Base-by-base conservation (phyloP, 805 yeast genomes). In the Ogataea wickerhamii region DNA sequence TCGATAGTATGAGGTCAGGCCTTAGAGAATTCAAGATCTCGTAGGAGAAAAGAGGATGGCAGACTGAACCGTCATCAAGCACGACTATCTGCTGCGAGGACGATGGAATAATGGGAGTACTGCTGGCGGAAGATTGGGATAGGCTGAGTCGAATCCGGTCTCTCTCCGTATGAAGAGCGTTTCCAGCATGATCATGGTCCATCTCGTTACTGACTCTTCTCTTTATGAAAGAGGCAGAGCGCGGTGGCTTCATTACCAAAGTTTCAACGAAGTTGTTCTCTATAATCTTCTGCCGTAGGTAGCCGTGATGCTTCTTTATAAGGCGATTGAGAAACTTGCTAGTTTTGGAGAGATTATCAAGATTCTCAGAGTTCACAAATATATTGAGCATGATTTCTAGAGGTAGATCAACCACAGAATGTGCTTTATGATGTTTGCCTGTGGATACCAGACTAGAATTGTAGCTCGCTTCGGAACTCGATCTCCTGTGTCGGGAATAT, bases 201-300 rank as follows among this genome's bases (percentile, higher is more conserved):
- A 39, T 32, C n/a, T 42, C 52, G 29, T 48, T 43, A 20, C 48
- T 46, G 18, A 38, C 45, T n/a, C 49, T 43, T 18, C 51, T 36
- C 21, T 49, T 49, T 12, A 47, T 13, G 25, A 34, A 29, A 10
- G 44, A 37, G n/a, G 26, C 22, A 12, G 40, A 23, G 11, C 40
- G 33, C 8, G 7, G 29, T 6, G 40, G 27, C 21, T 31, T 37
- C 8, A 34, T 34, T 4, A 32, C 28, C 14, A 37, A 20, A 3
- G 34, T 19, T 4, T 31, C 28, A 18, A 40, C 21, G 20, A 33
- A 45, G 4, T 29, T 31, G 24, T 37, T 44, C 25, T 41, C 37
- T 8, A 46, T 29, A 8, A 35, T 37, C 14, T 38, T 13, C 16
- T 34, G 24, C 6, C 36, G 31, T 18, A 48, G 14, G 17, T 38